Percentiles rank a stretch among this genome's conserved stretches.
Evolutionary conservation across 129 eudicot species (phyloP).

Genomic region (Apium graveolens): DNA sequence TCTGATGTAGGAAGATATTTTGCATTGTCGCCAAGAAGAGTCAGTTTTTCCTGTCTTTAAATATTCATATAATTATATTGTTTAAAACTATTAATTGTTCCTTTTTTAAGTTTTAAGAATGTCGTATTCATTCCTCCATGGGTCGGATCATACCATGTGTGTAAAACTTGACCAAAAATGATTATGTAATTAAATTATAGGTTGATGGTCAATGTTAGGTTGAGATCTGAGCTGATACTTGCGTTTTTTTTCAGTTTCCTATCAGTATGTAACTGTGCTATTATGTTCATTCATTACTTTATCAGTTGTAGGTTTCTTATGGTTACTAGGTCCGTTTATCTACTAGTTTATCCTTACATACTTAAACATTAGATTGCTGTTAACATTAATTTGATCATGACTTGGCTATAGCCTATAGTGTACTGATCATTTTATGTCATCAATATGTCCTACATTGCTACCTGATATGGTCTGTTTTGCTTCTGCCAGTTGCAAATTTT

Average conservation of each 20-base stretch:
- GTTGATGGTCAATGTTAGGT: conserved; percentile 2
- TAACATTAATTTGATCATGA: background rate
- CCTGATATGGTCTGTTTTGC: background rate
- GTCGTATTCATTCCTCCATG: background rate
- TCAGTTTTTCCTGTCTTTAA: background rate
- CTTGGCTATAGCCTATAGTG: background rate
- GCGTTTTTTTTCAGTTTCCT: background rate
- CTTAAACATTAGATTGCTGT: background rate
- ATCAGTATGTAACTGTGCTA: background rate
- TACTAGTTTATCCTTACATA: background rate
- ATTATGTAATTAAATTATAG: background rate
- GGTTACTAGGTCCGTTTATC: background rate
- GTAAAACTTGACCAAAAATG: background rate
- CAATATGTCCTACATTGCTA: background rate
- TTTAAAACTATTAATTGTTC: background rate
- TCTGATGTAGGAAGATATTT: background rate
- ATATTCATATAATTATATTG: too few species aligned
- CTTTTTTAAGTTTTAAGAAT: background rate
- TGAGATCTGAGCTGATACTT: background rate
- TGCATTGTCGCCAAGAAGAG: background rate
- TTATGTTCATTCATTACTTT: background rate
- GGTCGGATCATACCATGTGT: background rate
- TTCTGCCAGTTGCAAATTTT: background rate
- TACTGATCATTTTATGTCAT: background rate
- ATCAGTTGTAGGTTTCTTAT: background rate